These are phyloP conservation scores for Brasenia schreberi DNA, from an alignment of 164 flowering plant genomes.

Conservation along the genomic window DNA sequence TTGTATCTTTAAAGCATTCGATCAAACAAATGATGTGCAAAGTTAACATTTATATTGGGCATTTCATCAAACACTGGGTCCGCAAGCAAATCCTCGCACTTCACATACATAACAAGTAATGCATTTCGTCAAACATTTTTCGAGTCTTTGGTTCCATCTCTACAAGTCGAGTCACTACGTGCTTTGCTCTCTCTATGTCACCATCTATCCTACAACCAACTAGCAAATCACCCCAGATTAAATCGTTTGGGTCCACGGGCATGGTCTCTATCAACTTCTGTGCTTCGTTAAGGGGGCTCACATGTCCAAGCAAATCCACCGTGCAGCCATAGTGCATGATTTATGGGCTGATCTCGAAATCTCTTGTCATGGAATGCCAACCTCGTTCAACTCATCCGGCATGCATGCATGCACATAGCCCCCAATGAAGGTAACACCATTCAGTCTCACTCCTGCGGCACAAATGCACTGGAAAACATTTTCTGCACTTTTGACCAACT, in stretches of 20 bases:
- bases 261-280: constrained; percentile 23
- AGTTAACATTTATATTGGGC: too few relatives aligned
- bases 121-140: too few relatives aligned
- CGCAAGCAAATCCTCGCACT: too few relatives aligned
- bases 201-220: constrained; percentile 37
- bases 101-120: too few relatives aligned
- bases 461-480: constrained; percentile 25
- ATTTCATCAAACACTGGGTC: too few relatives aligned
- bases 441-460: constrained; percentile 17
- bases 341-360: constrained; percentile 23
- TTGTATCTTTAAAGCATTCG: too few relatives aligned
- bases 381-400: constrained; percentile 37
- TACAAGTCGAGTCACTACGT: constrained; percentile 18
- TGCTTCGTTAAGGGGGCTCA: constrained; percentile 42
- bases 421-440: constrained; percentile 36
- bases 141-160: constrained; percentile 38
- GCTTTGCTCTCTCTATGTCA: constrained; percentile 16
- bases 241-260: constrained; percentile 40
- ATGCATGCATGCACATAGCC: constrained; percentile 51
- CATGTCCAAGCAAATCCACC: constrained; percentile 52
- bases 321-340: constrained; percentile 53
- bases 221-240: constrained; percentile 45
- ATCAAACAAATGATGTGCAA: too few relatives aligned
- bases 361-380: constrained; percentile 19
- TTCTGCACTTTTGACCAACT: too few relatives aligned